Evolutionary conservation across 2,329 filamentous ascomycete genomes (phyloP).

Genomic region (Fusarium drepaniforme): DNA sequence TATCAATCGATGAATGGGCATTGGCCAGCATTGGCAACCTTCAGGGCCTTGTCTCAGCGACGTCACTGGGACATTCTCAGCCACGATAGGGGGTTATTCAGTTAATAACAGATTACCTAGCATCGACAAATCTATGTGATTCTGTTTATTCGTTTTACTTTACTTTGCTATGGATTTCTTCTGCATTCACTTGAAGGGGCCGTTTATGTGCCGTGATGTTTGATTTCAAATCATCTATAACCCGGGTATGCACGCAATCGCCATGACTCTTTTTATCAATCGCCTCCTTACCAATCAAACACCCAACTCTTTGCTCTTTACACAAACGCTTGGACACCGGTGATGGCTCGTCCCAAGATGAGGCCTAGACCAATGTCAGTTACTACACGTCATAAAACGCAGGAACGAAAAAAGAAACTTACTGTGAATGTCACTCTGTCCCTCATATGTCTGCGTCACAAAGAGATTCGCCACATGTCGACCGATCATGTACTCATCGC

Average conservation of each 20-base stretch:
- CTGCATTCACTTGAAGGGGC: background rate
- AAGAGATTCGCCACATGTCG: conserved; percentile 96
- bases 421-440: conserved; percentile 98
- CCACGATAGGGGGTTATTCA: background rate
- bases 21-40: conserved; percentile 3
- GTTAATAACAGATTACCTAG: conserved; percentile 3
- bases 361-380: conserved; percentile 64
- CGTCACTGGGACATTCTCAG: conserved; percentile 18
- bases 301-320: conserved; percentile 48
- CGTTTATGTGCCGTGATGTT: conserved; percentile 5
- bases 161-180: background rate
- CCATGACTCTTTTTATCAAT: conserved; percentile 18
- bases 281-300: conserved; percentile 23
- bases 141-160: background rate
- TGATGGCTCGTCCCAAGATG: conserved; percentile 77
- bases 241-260: conserved; percentile 15
- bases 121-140: background rate
- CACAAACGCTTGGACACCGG: conserved; percentile 84
- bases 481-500: conserved; percentile 95
- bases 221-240: conserved; percentile 37
- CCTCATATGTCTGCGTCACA: conserved; percentile 98
- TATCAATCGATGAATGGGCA: conserved; percentile 1
- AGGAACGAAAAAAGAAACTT: conserved; percentile 55
- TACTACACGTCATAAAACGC: conserved; percentile 16
- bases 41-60: background rate